Base-by-base conservation (phyloP, 2,329 filamentous ascomycete species). In the Ceratocystis alfenasii region DNA sequence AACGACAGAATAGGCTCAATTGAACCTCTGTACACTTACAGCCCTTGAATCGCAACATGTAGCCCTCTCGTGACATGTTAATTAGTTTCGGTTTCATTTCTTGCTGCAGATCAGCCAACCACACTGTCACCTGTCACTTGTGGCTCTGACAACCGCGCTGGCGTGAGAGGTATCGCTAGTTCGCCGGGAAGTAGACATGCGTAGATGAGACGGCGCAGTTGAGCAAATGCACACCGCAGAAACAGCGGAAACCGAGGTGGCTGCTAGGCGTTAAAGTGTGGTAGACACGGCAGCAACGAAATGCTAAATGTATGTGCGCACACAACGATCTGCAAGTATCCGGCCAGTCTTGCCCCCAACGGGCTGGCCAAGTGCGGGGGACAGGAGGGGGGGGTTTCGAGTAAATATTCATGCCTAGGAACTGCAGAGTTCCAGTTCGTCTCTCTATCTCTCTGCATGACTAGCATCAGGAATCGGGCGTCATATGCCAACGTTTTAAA, bases 1-100 rank as follows among this genome's bases (percentile, higher is more conserved):
- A 50, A 50, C 48, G 48, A 50, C 48, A 57, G 53, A 57, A 57
- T 57, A 57, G 53, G 53, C 53, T 57, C 53, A 57, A 57, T 57
- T 33, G 53, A 57, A 57, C 53, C 53, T 57, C 53, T 57, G 53
- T 57, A 57, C 53, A 57, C 28, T n/a, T 57, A n/a, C 10, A 33
- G 7, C 22, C 25, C 7, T 62, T 17, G n/a, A 10, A 25, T n/a
- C 8, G 28, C 25, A 15, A 61, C 10, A 15, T n/a, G 15, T 46
- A 22, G 25, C 28, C 28, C 53, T 12, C 53, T 57, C 22, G 53
- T 57, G 53, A 57, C 25, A 30, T 57, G 12, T 3, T 33, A 12
- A 33, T 17, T 33, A 20, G 15, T 57, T 30, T 33, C n/a, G 0
- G 10, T 57, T 57, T 33, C 6, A 57, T 15, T 25, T 28, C 53